A percentile compares a stretch with the other conserved stretches of the same genome.
These are phyloP conservation scores for Cordyceps cateniannulata DNA, from an alignment of 2,329 filamentous ascomycete genomes.

Conservation along the genomic window DNA sequence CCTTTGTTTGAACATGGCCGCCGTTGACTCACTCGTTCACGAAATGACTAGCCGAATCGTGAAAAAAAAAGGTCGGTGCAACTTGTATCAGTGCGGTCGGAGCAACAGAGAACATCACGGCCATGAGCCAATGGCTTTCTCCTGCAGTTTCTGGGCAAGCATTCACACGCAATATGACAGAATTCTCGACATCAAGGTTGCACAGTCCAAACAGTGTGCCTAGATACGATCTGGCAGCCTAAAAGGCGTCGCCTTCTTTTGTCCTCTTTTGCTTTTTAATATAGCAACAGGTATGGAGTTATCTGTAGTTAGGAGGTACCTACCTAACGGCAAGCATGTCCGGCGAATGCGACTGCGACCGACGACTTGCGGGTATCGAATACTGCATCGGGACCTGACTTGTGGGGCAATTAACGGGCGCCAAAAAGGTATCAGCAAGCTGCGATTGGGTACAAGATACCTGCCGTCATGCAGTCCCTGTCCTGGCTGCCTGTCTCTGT, in stretches of 20 bases:
- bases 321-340: not conserved
- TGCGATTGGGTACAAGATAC: slow-evolving; percentile 8
- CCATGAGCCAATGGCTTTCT: not conserved
- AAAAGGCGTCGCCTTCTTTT: not conserved
- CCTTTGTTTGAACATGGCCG: not conserved
- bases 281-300: too few relatives aligned
- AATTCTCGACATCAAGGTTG: slow-evolving; percentile 12
- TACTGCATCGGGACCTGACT: slow-evolving; percentile 11
- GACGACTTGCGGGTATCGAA: slow-evolving; percentile 2
- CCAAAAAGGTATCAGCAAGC: slow-evolving; percentile 1
- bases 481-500: not conserved
- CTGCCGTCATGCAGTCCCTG: not conserved
- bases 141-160: not conserved
- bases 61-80: not conserved
- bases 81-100: not conserved
- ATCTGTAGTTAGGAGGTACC: not conserved
- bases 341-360: not conserved
- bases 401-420: slow-evolving; percentile 5
- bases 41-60: not conserved
- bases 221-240: slow-evolving; percentile 5
- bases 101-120: not conserved
- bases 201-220: not conserved
- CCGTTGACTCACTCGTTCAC: not conserved
- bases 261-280: not conserved
- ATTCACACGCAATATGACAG: not conserved